Percentiles rank a stretch among this genome's conserved stretches.
Conservation (phyloP, 73 alveolate species). For the Blepharisma japonicum region DNA sequence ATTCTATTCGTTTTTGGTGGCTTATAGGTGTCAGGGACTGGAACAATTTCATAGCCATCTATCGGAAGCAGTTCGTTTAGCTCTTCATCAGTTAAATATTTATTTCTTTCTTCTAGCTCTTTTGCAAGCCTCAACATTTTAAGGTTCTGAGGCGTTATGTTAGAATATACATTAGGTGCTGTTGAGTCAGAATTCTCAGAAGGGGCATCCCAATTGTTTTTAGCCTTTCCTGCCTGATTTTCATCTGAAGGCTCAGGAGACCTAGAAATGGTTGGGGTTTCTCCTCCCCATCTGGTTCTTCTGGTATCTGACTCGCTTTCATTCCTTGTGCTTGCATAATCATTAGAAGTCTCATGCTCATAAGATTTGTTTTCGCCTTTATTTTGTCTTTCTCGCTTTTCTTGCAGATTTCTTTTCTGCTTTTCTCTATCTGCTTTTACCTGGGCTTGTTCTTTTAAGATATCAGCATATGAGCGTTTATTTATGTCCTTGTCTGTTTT, state of each 20-base stretch:
- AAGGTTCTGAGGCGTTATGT: slow-evolving; percentile 48
- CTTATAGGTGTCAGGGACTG: slow-evolving; percentile 69
- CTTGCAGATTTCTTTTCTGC: neutral
- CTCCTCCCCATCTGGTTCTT: too few relatives aligned
- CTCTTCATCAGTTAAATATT: slow-evolving; percentile 95
- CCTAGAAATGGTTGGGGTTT: too few relatives aligned
- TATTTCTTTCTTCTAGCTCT: slow-evolving; percentile 91
- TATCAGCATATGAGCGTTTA: slow-evolving; percentile 7
- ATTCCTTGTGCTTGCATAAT: neutral
- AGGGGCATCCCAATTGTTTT: slow-evolving; percentile 16
- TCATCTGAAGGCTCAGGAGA: too few relatives aligned
- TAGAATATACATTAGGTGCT: neutral
- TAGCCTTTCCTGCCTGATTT: neutral
- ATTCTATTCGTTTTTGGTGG: slow-evolving; percentile 59
- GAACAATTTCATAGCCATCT: slow-evolving; percentile 84
- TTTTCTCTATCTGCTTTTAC: neutral
- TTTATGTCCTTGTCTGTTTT: neutral
- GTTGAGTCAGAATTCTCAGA: neutral
- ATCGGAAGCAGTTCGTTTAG: slow-evolving; percentile 83
- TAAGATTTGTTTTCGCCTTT: neutral
- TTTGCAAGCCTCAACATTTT: slow-evolving; percentile 66
- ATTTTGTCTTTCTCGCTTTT: neutral
- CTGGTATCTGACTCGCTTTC: neutral
- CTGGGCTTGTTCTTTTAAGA: neutral
- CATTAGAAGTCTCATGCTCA: neutral